Base-by-base conservation (phyloP, 345 rosid genomes). In the Physaria fendleri region DNA sequence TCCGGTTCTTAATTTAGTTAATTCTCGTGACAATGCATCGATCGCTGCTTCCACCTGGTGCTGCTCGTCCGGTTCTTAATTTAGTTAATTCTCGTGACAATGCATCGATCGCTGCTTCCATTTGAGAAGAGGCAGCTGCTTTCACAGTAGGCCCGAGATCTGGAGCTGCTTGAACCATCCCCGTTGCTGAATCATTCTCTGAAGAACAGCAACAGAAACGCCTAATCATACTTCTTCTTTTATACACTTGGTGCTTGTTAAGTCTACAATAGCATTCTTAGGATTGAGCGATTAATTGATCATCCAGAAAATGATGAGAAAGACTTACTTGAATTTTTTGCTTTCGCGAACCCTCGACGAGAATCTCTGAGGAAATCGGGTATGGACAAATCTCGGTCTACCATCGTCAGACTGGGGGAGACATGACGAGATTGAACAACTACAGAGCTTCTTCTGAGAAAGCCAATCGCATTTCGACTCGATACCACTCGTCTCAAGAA, bases 101-200 rank as follows among this genome's bases (percentile, higher is more conserved):
- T 3, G 99, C 88, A 59, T 74, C 85, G 6, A 85, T 48, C 30
- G 95, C 99, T 11, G 97, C 92, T 46, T 89, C 97, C 99, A 93
- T 93, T 49, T 83, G 99, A 5, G 87, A 78, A 30, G 73, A 35
- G 29, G 97, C 83, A 23, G 71, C 23, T 41, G 82, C 79, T 74
- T 87, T 89, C 18, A 83, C 84, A 10, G 58, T 35, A 13, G 92
- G 95, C 1, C 99, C 92, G 10, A 89, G 82, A 73, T 87, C 86
- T 2, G 71, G 56, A 39, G 49, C 71, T 27, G 61, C 73, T 54
- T 84, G 94, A 14, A 77, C 73, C 7, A 80, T 68, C 32, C 76
- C 79, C 3, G 71, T 73, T 40, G 69, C 79, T 39, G 88, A 76
- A 75, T 86, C 90, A 66, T 88, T 90, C 87, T 64, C 96, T 86